These are phyloP conservation scores for Tetracladium marchalianum DNA, from an alignment of 495 filamentous ascomycete genomes.

Conservation along the genomic window DNA sequence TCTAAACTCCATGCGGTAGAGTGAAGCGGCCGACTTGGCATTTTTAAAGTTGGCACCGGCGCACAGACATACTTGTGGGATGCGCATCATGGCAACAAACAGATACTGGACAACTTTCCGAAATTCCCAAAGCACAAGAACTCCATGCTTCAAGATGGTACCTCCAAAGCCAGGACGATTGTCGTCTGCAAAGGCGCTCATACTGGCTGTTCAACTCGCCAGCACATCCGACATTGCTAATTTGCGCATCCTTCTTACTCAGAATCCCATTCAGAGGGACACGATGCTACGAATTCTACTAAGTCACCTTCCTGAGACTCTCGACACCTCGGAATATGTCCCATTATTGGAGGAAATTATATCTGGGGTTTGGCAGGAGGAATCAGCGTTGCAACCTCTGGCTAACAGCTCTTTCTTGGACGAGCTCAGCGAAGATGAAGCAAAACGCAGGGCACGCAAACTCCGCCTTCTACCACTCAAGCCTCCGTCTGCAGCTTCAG, in stretches of 20 bases:
- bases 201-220: conserved; percentile 54
- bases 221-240: conserved; percentile 46
- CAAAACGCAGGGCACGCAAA: conserved; percentile 58
- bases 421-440: conserved; percentile 52
- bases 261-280: conserved; percentile 44
- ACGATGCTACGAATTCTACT: conserved; percentile 69
- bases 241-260: conserved; percentile 51
- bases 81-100: not conserved
- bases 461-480: conserved; percentile 56
- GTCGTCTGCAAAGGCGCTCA: conserved; percentile 43
- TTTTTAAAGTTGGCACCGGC: too few species aligned
- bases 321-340: conserved; percentile 54
- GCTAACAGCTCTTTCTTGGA: conserved; percentile 53
- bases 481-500: conserved; percentile 33
- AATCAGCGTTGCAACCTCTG: conserved; percentile 7
- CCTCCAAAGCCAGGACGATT: not conserved
- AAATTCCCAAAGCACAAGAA: not conserved
- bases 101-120: conserved; percentile 3
- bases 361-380: conserved; percentile 15
- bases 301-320: conserved; percentile 73
- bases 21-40: too few species aligned
- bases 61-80: too few species aligned
- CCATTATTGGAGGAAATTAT: conserved; percentile 27
- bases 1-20: too few species aligned
- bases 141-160: not conserved